These are phyloP conservation scores for Parathielavia appendiculata DNA, from an alignment of 495 filamentous ascomycete species.

Conservation along the genomic window DNA sequence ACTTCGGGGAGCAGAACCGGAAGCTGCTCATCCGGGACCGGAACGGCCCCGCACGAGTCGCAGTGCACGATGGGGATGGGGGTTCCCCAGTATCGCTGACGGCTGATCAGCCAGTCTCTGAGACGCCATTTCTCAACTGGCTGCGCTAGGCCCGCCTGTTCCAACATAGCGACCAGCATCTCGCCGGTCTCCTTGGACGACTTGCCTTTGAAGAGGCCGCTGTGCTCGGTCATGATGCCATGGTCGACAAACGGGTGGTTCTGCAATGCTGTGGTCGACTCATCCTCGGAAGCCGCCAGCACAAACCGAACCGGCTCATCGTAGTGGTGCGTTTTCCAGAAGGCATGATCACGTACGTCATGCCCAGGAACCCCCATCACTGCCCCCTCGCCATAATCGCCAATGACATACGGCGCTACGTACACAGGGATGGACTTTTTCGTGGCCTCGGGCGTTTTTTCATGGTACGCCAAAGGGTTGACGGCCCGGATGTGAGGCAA, in stretches of 20 bases:
- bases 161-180: constrained; percentile 55
- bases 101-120: constrained; percentile 81
- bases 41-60: constrained; percentile 65
- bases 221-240: constrained; percentile 60
- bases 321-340: constrained; percentile 66
- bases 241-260: constrained; percentile 53
- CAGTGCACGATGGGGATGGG: constrained; percentile 91
- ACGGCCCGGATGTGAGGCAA: constrained; percentile 55
- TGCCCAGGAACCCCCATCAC: constrained; percentile 92
- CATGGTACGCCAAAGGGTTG: constrained; percentile 61
- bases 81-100: constrained; percentile 86
- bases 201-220: constrained; percentile 54
- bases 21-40: constrained; percentile 69
- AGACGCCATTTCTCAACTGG: constrained; percentile 67
- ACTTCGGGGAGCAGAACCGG: constrained; percentile 73
- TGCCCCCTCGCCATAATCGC: constrained; percentile 80
- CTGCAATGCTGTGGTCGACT: constrained; percentile 34
- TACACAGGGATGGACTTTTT: constrained; percentile 64
- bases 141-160: constrained; percentile 50
- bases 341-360: constrained; percentile 68
- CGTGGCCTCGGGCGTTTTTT: constrained; percentile 44
- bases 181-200: constrained; percentile 58
- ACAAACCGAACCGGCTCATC: constrained; percentile 49
- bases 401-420: constrained; percentile 78
- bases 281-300: constrained; percentile 49